Base-by-base conservation (phyloP, 179 eudicot genomes). In the Sideroxylon spinosum region DNA sequence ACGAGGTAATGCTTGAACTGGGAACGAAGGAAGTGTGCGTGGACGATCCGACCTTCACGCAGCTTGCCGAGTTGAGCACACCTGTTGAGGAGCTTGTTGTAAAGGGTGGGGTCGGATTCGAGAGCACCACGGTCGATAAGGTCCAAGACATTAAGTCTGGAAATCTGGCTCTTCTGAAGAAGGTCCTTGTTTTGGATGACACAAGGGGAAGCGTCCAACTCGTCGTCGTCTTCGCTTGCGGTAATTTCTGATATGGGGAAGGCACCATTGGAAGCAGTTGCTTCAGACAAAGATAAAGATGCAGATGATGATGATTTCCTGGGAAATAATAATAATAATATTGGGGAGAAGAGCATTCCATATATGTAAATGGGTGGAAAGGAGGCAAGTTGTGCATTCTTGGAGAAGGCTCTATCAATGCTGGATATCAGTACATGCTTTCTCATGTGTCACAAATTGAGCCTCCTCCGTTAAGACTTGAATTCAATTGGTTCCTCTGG, bases 41-140 rank as follows among this genome's bases (percentile, higher is more conserved):
- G 93, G 23, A 88, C 89, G 75, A 85, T 82, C 81, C 82, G 85
- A 2, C 98, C 98, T 81, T 83, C 85, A 37, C 71, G 83, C 12
- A 90, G 80, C 57, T 75, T 83, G 26, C 88, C 84, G 68, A 82
- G 77, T 50, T 86, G 84, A 53, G 88, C 82, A 73, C 91, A 91
- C 60, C 69, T 82, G 71, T 81, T 86, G 75, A 93, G 78, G 68
- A 90, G 81, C 81, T 76, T 70, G 55, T 73, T 75, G 82, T 87
- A 93, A 22, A 82, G 74, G 44, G 81, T 64, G 59, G 85, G 82
- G 29, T 80, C 68, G 8, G 81, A 80, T 37, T 82, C 69, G 49
- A 85, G 56, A 6, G 82, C 71, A 12, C 87, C 89, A 13, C 37
- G 46, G 49, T 82, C 83, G 29, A 82, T 79, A 44, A 84, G 68